Evolutionary conservation across 805 yeast genomes (phyloP).

Genomic region (Kodamaea kaohsiungensis): DNA sequence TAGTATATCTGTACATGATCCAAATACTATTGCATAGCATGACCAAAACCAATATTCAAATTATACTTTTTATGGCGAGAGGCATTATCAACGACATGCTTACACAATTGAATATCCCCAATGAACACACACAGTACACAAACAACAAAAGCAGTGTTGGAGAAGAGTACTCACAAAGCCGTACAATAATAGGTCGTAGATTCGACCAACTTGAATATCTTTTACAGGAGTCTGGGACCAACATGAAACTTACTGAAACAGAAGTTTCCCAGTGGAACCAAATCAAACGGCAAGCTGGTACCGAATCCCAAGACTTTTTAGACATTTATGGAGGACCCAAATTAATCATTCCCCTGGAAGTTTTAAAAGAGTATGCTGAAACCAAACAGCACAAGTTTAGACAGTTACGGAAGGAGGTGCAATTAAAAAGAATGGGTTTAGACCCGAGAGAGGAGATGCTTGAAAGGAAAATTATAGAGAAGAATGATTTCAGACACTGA

Average conservation of each 20-base stretch:
- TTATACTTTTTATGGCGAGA: slow-evolving; percentile 6
- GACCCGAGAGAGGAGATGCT: slow-evolving; percentile 4
- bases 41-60: slow-evolving; percentile 2
- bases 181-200: slow-evolving; percentile 2
- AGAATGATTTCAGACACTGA: too few species aligned
- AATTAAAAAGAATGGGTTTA: neutral
- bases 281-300: neutral
- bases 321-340: slow-evolving; percentile 1
- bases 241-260: neutral
- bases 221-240: neutral
- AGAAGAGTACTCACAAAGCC: slow-evolving; percentile 4
- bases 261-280: slow-evolving; percentile 6
- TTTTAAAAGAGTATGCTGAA: slow-evolving; percentile 2
- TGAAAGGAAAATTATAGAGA: neutral
- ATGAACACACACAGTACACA: slow-evolving; percentile 4
- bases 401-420: slow-evolving; percentile 1
- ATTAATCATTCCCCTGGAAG: slow-evolving; percentile 5
- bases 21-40: slow-evolving; percentile 4
- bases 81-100: slow-evolving; percentile 13
- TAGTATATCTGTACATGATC: slow-evolving; percentile 10
- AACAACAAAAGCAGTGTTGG: slow-evolving; percentile 4
- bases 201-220: slow-evolving; percentile 8
- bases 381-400: slow-evolving; percentile 9
- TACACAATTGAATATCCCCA: slow-evolving; percentile 8
- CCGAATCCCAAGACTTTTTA: neutral